These are phyloP conservation scores for Phyllosticta ampelicida DNA, from an alignment of 2,329 filamentous ascomycete genomes.

Conservation along the genomic window DNA sequence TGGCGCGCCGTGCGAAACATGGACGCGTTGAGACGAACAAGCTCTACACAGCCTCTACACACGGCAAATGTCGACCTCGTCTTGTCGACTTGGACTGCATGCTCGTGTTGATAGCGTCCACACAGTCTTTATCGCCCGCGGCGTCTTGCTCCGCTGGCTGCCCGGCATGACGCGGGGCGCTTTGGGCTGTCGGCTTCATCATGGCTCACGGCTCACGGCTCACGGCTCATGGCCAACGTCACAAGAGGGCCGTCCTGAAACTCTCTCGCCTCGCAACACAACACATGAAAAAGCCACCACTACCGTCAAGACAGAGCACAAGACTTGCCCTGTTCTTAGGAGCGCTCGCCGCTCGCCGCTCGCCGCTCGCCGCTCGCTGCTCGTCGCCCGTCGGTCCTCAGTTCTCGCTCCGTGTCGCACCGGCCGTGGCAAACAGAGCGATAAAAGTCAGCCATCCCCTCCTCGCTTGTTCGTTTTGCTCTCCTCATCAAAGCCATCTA, in stretches of 20 bases:
- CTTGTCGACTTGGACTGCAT: not conserved
- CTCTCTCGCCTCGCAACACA: not conserved
- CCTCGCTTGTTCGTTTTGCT: not conserved
- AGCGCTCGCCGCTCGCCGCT: no score
- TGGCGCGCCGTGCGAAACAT: not conserved
- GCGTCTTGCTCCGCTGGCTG: no score
- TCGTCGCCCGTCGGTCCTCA: no score
- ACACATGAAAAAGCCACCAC: constrained; percentile 2
- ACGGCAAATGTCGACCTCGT: no score
- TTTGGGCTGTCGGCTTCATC: not conserved
- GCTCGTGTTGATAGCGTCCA: no score
- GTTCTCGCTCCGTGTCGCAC: no score
- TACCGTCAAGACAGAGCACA: no score
- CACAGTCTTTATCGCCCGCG: no score
- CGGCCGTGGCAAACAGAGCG: constrained; percentile 6
- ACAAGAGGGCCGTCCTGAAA: constrained; percentile 9
- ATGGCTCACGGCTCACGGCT: no score
- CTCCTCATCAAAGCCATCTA: constrained; percentile 5
- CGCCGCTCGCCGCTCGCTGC: no score
- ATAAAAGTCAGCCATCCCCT: not conserved
- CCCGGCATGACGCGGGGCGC: constrained; percentile 9
- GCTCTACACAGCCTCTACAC: not conserved
- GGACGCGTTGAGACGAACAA: not conserved
- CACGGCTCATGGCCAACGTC: not conserved
- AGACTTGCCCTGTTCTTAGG: no score